Evolutionary conservation across 176 grass and related monocot species (phyloP).

Genomic region (Rhynchospora breviuscula): DNA sequence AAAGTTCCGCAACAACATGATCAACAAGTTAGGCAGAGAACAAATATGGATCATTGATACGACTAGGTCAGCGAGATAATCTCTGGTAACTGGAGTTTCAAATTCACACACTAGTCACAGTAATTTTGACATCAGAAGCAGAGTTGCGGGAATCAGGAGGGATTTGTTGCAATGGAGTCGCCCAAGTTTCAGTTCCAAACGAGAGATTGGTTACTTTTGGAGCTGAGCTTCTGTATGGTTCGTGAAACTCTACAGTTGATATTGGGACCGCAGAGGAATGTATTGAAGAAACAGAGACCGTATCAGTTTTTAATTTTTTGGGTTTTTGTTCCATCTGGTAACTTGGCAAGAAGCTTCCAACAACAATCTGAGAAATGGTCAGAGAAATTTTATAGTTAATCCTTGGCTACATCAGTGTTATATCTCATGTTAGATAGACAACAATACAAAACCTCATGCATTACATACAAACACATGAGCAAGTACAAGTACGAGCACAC

Average conservation of each 20-base stretch:
- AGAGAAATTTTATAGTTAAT: neutral
- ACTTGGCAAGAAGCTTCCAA: conserved; percentile 83
- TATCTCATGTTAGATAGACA: neutral
- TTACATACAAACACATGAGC: neutral
- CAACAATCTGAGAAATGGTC: conserved; percentile 49
- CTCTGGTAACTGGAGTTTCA: neutral
- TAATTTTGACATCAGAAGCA: conserved; percentile 45
- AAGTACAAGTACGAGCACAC: neutral
- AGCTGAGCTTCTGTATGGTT: conserved; percentile 22
- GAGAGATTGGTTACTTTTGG: conserved; percentile 37
- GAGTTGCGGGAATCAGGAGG: conserved; percentile 30
- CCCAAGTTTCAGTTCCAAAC: conserved; percentile 48
- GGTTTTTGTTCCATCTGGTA: conserved; percentile 66
- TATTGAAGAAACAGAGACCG: conserved; percentile 9
- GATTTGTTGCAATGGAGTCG: conserved; percentile 38
- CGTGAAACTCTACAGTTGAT: conserved; percentile 38
- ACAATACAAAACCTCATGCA: neutral
- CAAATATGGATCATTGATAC: conserved; percentile 8
- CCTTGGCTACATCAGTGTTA: neutral
- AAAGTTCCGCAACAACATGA: conserved; percentile 6
- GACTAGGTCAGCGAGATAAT: conserved; percentile 15
- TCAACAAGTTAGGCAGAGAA: conserved; percentile 7
- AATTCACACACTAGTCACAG: conserved; percentile 35
- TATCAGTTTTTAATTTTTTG: conserved; percentile 48
- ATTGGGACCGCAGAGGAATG: conserved; percentile 33